Evolutionary conservation across 257 asterid species (phyloP).

Genomic region (Primulina eburnea): DNA sequence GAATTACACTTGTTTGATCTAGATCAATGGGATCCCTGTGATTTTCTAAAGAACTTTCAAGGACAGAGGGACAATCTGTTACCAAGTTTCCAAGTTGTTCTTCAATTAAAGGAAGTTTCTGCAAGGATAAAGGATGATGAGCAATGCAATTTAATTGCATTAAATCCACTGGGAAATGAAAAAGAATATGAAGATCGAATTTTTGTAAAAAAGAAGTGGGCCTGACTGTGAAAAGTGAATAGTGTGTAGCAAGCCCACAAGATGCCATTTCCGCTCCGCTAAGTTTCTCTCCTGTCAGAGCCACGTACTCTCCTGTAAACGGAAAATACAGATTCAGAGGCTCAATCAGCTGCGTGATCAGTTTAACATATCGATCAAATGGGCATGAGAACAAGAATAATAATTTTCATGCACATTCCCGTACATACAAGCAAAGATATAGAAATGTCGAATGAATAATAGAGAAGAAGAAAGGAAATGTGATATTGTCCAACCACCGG

Average conservation of each 20-base stretch:
- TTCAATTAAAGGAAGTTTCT: slow-evolving; percentile 84
- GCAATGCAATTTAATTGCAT: slow-evolving; percentile 18
- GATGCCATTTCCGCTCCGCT: slow-evolving; percentile 82
- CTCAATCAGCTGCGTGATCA: slow-evolving; percentile 11
- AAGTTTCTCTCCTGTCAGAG: slow-evolving; percentile 79
- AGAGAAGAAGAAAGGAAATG: slow-evolving; percentile 4
- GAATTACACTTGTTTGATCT: slow-evolving; percentile 63
- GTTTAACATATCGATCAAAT: slow-evolving; percentile 12
- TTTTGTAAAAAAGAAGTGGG: slow-evolving; percentile 9
- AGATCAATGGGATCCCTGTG: slow-evolving; percentile 58
- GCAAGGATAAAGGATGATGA: slow-evolving; percentile 26
- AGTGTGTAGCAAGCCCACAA: slow-evolving; percentile 97
- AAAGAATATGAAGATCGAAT: slow-evolving; percentile 12
- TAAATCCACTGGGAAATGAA: slow-evolving; percentile 6
- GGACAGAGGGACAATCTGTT: slow-evolving; percentile 85
- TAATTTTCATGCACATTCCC: not conserved
- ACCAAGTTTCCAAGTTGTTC: slow-evolving; percentile 67
- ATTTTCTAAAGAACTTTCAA: slow-evolving; percentile 63
- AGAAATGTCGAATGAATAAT: not conserved
- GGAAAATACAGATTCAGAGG: slow-evolving; percentile 13
- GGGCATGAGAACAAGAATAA: not conserved
- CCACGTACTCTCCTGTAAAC: slow-evolving; percentile 86
- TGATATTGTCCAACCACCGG: slow-evolving; percentile 3
- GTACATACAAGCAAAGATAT: not conserved
- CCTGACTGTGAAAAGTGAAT: slow-evolving; percentile 45